phyloP scores from a whole-genome alignment of 495 filamentous ascomycete species.

The Penicillium ucsense region DNA sequence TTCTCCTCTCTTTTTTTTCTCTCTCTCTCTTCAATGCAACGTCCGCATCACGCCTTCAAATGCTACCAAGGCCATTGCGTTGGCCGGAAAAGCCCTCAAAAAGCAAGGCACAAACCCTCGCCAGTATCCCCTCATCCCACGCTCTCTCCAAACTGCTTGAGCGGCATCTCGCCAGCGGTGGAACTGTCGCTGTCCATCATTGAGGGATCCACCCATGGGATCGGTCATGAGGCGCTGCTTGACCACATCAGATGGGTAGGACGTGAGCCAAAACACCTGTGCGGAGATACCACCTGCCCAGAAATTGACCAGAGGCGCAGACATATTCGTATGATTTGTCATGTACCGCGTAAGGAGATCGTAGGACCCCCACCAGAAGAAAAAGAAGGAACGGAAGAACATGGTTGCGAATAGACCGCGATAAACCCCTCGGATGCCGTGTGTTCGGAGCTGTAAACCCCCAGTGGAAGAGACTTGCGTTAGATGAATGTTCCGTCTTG shows the following conservation, averaged over 20 bases:
- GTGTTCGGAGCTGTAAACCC: conserved; percentile 31
- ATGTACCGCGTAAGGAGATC: conserved; percentile 67
- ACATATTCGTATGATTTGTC: conserved; percentile 55
- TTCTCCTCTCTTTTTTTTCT: no score
- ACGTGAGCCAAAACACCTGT: conserved; percentile 86
- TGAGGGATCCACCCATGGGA: conserved; percentile 58
- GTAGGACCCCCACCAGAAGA: conserved; percentile 95
- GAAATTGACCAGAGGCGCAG: conserved; percentile 79
- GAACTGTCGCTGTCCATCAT: conserved; percentile 61
- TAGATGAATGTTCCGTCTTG: no score
- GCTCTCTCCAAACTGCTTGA: conserved; percentile 60
- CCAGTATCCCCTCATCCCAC: conserved; percentile 77
- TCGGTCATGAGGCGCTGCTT: conserved; percentile 99
- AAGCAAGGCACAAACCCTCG: conserved; percentile 91
- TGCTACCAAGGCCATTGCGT: conserved; percentile 85
- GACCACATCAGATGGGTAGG: conserved; percentile 88
- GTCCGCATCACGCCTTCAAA: conserved; percentile 88
- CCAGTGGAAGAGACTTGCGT: no score
- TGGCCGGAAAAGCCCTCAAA: conserved; percentile 88
- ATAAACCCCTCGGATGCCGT: conserved; percentile 73
- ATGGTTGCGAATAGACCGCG: conserved; percentile 78
- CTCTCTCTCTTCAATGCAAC: conserved; percentile 39
- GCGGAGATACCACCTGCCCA: conserved; percentile 92
- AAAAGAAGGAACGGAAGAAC: conserved; percentile 86
- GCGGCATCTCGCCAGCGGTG: conserved; percentile 74